Percentiles rank a stretch among this genome's conserved stretches.
Evolutionary conservation across 305 asterid genomes (phyloP).

Genomic region (Fraxinus latifolia): DNA sequence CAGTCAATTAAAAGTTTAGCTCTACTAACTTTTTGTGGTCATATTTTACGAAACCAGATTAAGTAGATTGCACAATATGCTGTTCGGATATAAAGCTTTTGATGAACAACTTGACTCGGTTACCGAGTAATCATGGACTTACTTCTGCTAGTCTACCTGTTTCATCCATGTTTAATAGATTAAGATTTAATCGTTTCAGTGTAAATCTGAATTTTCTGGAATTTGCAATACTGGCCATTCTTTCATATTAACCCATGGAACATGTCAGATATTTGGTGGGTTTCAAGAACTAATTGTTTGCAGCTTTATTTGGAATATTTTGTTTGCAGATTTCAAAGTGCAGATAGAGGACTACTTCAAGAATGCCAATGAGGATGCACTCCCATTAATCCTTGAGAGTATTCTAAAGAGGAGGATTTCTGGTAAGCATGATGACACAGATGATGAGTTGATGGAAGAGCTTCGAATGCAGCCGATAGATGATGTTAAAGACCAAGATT

Average conservation of each 20-base stretch:
- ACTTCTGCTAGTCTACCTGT: neutral
- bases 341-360: conserved; percentile 56
- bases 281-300: neutral
- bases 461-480: conserved; percentile 46
- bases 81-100: neutral
- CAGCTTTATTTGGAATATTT: neutral
- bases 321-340: conserved; percentile 52
- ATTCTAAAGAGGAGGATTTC: conserved; percentile 49
- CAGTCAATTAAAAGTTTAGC: neutral
- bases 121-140: neutral
- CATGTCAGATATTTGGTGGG: neutral
- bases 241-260: neutral
- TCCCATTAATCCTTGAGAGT: conserved; percentile 52
- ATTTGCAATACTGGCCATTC: neutral
- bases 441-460: conserved; percentile 62
- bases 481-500: conserved; percentile 44
- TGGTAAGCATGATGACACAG: conserved; percentile 57
- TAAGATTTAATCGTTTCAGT: neutral
- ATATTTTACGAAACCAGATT: neutral
- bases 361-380: conserved; percentile 54
- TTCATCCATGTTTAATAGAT: neutral
- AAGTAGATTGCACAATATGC: neutral
- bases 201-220: neutral
- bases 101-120: neutral
- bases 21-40: neutral